A percentile compares a stretch with the other conserved stretches of the same genome.
Evolutionary conservation across 148 eudicot species (phyloP).

Genomic region (Linanthus parryae): DNA sequence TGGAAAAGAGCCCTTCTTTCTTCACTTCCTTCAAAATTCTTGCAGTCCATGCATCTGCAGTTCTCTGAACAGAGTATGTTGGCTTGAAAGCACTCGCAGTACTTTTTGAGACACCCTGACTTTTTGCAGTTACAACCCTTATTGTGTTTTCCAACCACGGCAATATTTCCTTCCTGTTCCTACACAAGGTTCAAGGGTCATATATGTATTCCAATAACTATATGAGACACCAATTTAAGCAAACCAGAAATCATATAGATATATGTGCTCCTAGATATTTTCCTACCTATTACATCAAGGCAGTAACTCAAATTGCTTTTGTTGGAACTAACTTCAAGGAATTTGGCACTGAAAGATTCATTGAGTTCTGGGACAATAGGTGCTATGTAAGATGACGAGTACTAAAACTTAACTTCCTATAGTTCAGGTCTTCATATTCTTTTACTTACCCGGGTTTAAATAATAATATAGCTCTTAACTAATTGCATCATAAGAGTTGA

Average conservation of each 20-base stretch:
- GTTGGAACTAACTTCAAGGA: background rate
- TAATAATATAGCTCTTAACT: no score
- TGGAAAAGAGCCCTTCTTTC: constrained; percentile 42
- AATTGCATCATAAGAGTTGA: no score
- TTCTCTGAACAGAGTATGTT: constrained; percentile 69
- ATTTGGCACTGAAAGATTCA: no score
- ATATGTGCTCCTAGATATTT: no score
- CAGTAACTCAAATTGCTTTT: background rate
- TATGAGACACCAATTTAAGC: background rate
- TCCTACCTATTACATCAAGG: no score
- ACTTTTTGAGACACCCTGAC: constrained; percentile 80
- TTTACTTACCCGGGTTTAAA: no score
- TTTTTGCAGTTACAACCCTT: constrained; percentile 85
- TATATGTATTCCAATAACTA: background rate
- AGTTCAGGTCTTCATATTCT: no score
- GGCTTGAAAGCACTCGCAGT: constrained; percentile 85
- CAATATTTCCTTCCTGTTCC: constrained; percentile 30
- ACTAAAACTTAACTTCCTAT: no score
- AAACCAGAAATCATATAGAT: background rate
- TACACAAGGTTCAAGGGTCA: constrained; percentile 19
- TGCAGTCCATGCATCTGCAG: constrained; percentile 81
- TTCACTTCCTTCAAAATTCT: constrained; percentile 76
- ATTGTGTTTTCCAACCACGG: constrained; percentile 38
- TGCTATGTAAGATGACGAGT: no score
- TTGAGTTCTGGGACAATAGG: no score